A percentile compares a stretch with the other conserved stretches of the same genome.
These are phyloP conservation scores for Elymus sibiricus DNA, from an alignment of 176 grass and related monocot species.

Conservation along the genomic window DNA sequence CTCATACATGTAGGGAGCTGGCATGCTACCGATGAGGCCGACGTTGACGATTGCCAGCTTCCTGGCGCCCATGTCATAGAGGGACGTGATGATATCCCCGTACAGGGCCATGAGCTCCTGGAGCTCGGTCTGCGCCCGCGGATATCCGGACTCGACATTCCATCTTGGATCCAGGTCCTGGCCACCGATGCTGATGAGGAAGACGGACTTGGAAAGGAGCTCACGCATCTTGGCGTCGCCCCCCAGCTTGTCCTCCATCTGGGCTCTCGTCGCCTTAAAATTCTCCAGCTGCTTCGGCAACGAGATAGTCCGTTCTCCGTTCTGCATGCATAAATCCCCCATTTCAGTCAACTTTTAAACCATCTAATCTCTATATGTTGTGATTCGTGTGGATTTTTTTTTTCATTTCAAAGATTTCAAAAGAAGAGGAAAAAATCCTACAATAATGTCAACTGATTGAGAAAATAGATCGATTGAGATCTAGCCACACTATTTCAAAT, in stretches of 20 bases:
- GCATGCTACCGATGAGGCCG: slow-evolving; percentile 12
- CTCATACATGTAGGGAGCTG: background rate
- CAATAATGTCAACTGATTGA: too few relatives aligned
- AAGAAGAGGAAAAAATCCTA: too few relatives aligned
- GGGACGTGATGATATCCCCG: background rate
- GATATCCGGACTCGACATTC: background rate
- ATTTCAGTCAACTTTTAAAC: too few relatives aligned
- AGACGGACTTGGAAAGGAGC: slow-evolving; percentile 20
- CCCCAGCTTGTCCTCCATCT: background rate
- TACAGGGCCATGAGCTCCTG: background rate
- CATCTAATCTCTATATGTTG: too few relatives aligned
- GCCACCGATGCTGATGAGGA: background rate
- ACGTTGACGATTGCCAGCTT: slow-evolving; percentile 20
- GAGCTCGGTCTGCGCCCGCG: background rate
- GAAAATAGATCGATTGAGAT: too few relatives aligned
- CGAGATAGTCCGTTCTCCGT: background rate
- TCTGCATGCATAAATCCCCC: background rate
- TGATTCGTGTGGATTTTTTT: too few relatives aligned
- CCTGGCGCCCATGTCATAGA: slow-evolving; percentile 18
- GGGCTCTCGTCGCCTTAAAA: background rate
- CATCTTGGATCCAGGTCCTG: background rate
- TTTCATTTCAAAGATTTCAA: too few relatives aligned
- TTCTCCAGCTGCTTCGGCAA: slow-evolving; percentile 6
- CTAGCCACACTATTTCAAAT: too few relatives aligned
- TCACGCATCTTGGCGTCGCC: background rate